These are phyloP conservation scores for Pseudopithomyces maydicus DNA, from an alignment of 2,329 filamentous ascomycete species.

Conservation along the genomic window DNA sequence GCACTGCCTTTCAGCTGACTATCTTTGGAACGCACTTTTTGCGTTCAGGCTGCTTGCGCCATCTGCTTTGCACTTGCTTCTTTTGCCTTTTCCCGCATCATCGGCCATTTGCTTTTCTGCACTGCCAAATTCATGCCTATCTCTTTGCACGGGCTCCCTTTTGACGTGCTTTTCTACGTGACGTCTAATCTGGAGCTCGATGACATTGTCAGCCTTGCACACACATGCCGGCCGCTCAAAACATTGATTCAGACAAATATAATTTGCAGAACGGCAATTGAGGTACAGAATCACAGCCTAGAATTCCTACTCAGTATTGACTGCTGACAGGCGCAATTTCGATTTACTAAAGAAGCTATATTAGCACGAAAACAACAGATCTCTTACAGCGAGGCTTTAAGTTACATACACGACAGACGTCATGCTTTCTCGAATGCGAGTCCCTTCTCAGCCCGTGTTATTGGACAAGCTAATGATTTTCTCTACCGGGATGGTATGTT, in stretches of 20 bases:
- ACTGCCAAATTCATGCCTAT: conserved; percentile 27
- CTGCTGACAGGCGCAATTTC: conserved; percentile 45
- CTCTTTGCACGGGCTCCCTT: conserved; percentile 58
- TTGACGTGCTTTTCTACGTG: conserved; percentile 68
- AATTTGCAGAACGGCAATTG: conserved; percentile 62
- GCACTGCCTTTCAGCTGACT: background rate
- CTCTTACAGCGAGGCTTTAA: conserved; percentile 60
- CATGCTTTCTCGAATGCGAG: conserved; percentile 64
- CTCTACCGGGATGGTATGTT: conserved; percentile 67
- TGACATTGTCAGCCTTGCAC: conserved; percentile 63
- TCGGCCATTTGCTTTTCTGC: background rate
- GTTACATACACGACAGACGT: conserved; percentile 65
- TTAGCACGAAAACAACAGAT: conserved; percentile 43
- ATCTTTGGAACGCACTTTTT: background rate
- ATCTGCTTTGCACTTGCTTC: background rate
- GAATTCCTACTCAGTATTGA: conserved; percentile 5
- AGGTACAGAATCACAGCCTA: conserved; percentile 51
- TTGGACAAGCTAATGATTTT: conserved; percentile 66
- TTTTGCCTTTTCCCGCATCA: background rate
- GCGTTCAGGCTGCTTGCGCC: background rate
- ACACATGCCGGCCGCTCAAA: conserved; percentile 58
- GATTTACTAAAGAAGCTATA: conserved; percentile 52
- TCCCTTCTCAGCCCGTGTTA: conserved; percentile 65
- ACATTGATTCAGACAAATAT: conserved; percentile 59
- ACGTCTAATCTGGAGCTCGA: conserved; percentile 60